These are phyloP conservation scores for Hypholoma fasciculare DNA, from an alignment of 768 basidiomycete species.

Conservation along the genomic window DNA sequence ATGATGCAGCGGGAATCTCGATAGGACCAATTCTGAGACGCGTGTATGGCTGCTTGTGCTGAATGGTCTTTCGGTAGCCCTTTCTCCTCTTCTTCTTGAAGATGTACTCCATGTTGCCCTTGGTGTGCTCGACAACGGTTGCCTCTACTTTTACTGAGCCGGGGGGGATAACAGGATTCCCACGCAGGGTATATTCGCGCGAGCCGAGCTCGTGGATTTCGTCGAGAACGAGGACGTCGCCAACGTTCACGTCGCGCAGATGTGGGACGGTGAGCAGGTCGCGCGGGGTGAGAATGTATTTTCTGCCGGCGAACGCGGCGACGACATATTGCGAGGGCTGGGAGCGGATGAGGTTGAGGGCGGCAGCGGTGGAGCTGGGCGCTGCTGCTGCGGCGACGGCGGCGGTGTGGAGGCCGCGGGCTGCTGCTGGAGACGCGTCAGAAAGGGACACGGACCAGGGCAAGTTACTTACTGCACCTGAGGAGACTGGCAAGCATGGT, in stretches of 20 bases:
- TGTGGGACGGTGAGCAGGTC: constrained; percentile 94
- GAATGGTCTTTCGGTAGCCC: constrained; percentile 93
- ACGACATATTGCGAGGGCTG: constrained; percentile 93
- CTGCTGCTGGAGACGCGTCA: background rate
- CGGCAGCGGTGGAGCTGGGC: constrained; percentile 48
- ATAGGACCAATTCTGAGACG: constrained; percentile 90
- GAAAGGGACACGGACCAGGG: background rate
- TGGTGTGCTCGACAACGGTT: constrained; percentile 97
- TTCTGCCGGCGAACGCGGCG: constrained; percentile 82
- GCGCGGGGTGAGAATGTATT: constrained; percentile 86
- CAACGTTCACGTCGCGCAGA: constrained; percentile 82
- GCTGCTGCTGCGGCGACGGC: constrained; percentile 14
- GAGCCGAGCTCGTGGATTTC: constrained; percentile 94
- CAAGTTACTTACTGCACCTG: constrained; percentile 29
- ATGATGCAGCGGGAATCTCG: constrained; percentile 35
- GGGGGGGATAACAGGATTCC: constrained; percentile 68
- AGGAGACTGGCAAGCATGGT: constrained; percentile 29
- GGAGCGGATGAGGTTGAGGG: constrained; percentile 80
- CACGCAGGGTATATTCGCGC: constrained; percentile 89
- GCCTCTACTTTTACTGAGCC: constrained; percentile 74
- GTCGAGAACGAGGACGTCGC: constrained; percentile 80
- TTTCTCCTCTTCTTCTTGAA: constrained; percentile 99
- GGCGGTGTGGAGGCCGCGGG: constrained; percentile 15
- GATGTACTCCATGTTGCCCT: constrained; percentile 86
- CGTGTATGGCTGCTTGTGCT: constrained; percentile 95